Evolutionary conservation across 75 land plant species (phyloP).

Genomic region (Adiantum capillusveneris): DNA sequence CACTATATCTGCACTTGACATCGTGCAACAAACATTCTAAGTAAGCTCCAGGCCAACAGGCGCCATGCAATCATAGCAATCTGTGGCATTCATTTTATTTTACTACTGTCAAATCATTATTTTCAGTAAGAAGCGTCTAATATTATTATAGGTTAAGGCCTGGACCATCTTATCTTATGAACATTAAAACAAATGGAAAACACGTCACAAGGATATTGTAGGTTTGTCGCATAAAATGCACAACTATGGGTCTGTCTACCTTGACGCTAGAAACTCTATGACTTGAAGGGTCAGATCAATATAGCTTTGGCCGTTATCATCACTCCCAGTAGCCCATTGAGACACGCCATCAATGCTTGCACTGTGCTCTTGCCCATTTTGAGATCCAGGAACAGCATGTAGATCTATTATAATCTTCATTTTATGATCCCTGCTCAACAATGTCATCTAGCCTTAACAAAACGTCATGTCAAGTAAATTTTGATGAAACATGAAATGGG

Average conservation of each 20-base stretch:
- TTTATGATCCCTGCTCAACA: slow-evolving; percentile 27
- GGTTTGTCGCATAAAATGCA: too few relatives aligned
- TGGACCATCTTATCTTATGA: too few relatives aligned
- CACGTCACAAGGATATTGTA: too few relatives aligned
- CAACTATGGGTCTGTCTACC: slow-evolving; percentile 26
- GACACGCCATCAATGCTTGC: slow-evolving; percentile 69
- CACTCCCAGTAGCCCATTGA: slow-evolving; percentile 38
- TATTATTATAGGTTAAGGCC: too few relatives aligned
- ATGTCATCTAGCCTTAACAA: not conserved
- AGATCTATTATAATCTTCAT: slow-evolving; percentile 71
- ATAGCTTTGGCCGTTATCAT: slow-evolving; percentile 23
- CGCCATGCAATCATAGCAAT: too few relatives aligned
- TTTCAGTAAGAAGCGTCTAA: too few relatives aligned
- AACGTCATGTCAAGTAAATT: too few relatives aligned
- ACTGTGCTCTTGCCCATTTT: slow-evolving; percentile 91
- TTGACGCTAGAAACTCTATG: slow-evolving; percentile 66
- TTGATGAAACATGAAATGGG: not conserved
- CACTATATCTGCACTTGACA: slow-evolving; percentile 60
- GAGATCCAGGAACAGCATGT: slow-evolving; percentile 91
- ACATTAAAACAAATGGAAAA: too few relatives aligned
- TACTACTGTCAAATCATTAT: too few relatives aligned
- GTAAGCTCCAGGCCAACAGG: too few relatives aligned
- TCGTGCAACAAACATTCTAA: too few relatives aligned
- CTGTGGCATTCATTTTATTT: too few relatives aligned
- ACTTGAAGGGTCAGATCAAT: slow-evolving; percentile 49